Base-by-base conservation (phyloP, 305 asterid species). In the Euphrasia arctica region DNA sequence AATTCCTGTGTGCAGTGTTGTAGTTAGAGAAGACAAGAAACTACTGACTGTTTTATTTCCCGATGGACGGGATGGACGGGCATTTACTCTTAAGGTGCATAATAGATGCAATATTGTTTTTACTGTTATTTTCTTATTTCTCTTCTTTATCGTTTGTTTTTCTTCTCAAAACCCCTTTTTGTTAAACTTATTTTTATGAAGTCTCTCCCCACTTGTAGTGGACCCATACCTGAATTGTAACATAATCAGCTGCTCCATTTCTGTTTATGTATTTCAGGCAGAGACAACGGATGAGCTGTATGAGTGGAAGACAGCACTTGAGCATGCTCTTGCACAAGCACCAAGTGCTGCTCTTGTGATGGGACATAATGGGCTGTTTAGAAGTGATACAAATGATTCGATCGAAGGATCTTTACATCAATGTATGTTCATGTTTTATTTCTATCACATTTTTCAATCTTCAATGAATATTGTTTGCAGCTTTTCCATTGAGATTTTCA, bases 11-110 rank as follows among this genome's bases (percentile, higher is more conserved):
- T 83, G 81, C 75, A 94, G 96, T 79, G 99, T 90, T 79, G 96
- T 90, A 74, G 95, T 94, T 62, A 86, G 99, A 80, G 99, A 94
- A 82, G 99, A 94, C 79, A 94, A 94, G 80, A 94, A 94, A 68
- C 79, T 94, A 60, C 77, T 90, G 54, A 88, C 99, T 62, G 99
- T 94, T 67, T 78, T 94, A 77, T 94, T 94, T 75, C 98, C 97
- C 41, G 98, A 94, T 80, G 99, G 99, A 59, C 96, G 99, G 58
- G 98, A 92, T 74, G 98, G 97, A 27, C 86, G 98, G 41, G 97
- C 98, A 58, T 92, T 92, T 83, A 92, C 96, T 62, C 96, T 91
- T 66, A 91, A 94, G 98, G 99, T 94, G 76, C 74, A 67, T 42
- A 54, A 50, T 42, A n/a, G 27, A 74, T 58, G 54, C 25, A 28